Evolutionary conservation across 768 basidiomycete species (phyloP).

Genomic region (Hypsizygus marmoreus): DNA sequence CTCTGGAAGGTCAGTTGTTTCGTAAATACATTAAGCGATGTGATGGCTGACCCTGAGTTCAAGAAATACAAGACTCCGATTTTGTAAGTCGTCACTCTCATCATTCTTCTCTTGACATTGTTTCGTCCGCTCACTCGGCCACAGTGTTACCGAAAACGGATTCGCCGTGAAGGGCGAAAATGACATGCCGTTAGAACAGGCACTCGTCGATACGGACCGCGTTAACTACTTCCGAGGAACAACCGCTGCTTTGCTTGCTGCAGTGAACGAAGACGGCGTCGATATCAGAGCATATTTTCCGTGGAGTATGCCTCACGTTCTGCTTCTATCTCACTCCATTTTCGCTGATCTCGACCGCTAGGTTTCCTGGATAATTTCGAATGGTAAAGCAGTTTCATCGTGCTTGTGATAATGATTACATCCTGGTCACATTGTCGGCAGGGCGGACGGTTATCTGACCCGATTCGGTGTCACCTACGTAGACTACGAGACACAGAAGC

Average conservation of each 20-base stretch:
- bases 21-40: background rate
- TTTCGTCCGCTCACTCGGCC: slow-evolving; percentile 6
- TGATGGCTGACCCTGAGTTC: slow-evolving; percentile 19
- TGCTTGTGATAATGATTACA: too few relatives aligned
- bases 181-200: slow-evolving; percentile 51
- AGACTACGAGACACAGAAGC: slow-evolving; percentile 67
- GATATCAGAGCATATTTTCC: slow-evolving; percentile 66
- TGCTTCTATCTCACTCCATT: background rate
- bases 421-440: slow-evolving; percentile 10
- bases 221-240: slow-evolving; percentile 68
- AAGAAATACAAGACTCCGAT: slow-evolving; percentile 45
- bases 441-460: slow-evolving; percentile 69
- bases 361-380: slow-evolving; percentile 75
- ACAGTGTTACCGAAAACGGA: slow-evolving; percentile 73
- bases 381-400: slow-evolving; percentile 37
- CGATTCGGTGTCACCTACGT: slow-evolving; percentile 76
- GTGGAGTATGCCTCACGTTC: slow-evolving; percentile 51
- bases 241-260: slow-evolving; percentile 52
- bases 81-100: slow-evolving; percentile 26
- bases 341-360: slow-evolving; percentile 22
- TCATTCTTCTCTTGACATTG: background rate
- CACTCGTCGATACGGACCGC: slow-evolving; percentile 59
- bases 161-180: slow-evolving; percentile 70
- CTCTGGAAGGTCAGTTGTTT: slow-evolving; percentile 55
- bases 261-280: slow-evolving; percentile 65